These are phyloP conservation scores for Nannizziopsis barbatae DNA, from an alignment of 2,329 filamentous ascomycete genomes.

Conservation along the genomic window DNA sequence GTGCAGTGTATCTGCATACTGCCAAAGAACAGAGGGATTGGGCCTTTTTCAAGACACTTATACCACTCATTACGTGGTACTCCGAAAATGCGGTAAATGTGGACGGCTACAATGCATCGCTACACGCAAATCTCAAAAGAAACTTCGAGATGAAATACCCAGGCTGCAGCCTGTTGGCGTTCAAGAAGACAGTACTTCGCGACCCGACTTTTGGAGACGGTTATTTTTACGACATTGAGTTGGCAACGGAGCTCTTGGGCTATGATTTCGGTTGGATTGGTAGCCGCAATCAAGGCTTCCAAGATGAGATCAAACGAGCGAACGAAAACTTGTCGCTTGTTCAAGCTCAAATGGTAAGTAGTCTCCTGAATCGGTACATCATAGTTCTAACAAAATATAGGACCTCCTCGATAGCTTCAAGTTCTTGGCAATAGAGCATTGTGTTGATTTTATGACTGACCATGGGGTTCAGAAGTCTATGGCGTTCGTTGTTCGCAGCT, in stretches of 20 bases:
- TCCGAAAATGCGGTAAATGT: slow-evolving; percentile 65
- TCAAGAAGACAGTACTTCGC: slow-evolving; percentile 64
- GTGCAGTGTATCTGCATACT: slow-evolving; percentile 83
- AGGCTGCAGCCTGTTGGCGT: slow-evolving; percentile 60
- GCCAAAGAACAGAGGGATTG: slow-evolving; percentile 63
- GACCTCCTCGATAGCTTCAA: slow-evolving; percentile 83
- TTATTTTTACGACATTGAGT: slow-evolving; percentile 73
- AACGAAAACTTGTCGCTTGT: slow-evolving; percentile 87
- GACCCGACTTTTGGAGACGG: slow-evolving; percentile 56
- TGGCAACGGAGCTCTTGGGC: slow-evolving; percentile 63
- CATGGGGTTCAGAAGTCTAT: slow-evolving; percentile 55
- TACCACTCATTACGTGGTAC: slow-evolving; percentile 68
- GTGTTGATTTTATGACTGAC: slow-evolving; percentile 47
- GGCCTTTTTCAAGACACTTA: slow-evolving; percentile 57
- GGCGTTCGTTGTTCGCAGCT: slow-evolving; percentile 63
- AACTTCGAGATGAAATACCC: slow-evolving; percentile 74
- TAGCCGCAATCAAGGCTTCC: slow-evolving; percentile 57
- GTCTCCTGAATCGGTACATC: slow-evolving; percentile 18
- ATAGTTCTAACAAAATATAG: slow-evolving; percentile 32
- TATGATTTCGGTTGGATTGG: slow-evolving; percentile 71
- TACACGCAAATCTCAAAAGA: slow-evolving; percentile 72
- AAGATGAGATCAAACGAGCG: slow-evolving; percentile 69
- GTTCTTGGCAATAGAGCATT: slow-evolving; percentile 72
- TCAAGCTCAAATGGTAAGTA: slow-evolving; percentile 71
- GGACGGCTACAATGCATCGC: slow-evolving; percentile 73